Base-by-base conservation (phyloP, 1,139 yeast genomes). In the Candida tropicalis region DNA sequence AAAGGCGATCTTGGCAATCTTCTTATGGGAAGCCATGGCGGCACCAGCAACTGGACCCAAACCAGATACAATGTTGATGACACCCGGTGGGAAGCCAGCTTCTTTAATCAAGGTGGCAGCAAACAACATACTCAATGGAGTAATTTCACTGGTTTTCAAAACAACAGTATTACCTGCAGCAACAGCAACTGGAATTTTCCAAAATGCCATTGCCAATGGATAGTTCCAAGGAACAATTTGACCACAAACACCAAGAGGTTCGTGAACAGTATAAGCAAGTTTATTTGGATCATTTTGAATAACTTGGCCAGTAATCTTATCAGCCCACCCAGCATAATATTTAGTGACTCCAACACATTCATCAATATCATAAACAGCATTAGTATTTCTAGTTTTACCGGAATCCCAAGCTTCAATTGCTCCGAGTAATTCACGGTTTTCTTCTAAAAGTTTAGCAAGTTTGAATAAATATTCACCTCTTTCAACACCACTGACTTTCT, bases 301-400 rank as follows among this genome's bases (percentile, higher is more conserved):
- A 43, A 81, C 76, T 55, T 76, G 76, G 29, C 96, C 96, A 46
- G 77, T 80, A 46, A 85, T 64, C 66, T 87, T 86, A 66, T 87
- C 96, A 37, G 93, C 87, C 82, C 87, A 86, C 13, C 95, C 95
- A 35, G 93, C 95, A 57, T 78, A 85, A 64, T 86, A 86, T 59
- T 81, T 75, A 64, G 82, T 71, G 51, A 77, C 78, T 47, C 68
- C 71, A 55, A 79, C 70, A 49, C 83, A 73, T 57, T 81, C 81
- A 33, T 67, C 79, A 41, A 87, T 70, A 59, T 87, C 96, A 59
- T 72, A 75, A 23, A 62, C 59, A 5, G 78, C 77, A 52, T 73
- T 73, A 43, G 57, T 57, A 40, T 73, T 73, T 55, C 81, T 70
- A 41, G 89, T 81, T 67, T 87, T 87, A 61, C 95, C 95, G 48